phyloP scores from a whole-genome alignment of 2,329 filamentous ascomycete species.

The Penicillium oxalicum region DNA sequence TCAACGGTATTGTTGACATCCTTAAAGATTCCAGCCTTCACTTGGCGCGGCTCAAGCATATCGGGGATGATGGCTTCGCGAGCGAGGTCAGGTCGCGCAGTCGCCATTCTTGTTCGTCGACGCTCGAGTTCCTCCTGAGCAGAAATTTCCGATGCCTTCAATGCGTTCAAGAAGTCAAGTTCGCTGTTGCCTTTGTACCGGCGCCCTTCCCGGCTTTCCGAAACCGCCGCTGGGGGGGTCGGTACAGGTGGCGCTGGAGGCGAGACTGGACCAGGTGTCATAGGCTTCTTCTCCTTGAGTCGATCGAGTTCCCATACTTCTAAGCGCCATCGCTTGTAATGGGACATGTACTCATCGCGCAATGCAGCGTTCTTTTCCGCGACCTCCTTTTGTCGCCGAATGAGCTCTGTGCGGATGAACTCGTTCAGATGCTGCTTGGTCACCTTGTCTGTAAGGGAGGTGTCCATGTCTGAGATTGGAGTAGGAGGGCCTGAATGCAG shows the following conservation, averaged over 20 bases:
- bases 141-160: conserved; percentile 44
- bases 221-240: conserved; percentile 27
- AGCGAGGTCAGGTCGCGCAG: conserved; percentile 39
- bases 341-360: conserved; percentile 35
- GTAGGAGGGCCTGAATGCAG: conserved; percentile 38
- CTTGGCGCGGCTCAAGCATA: conserved; percentile 41
- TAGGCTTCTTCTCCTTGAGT: conserved; percentile 32
- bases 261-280: conserved; percentile 33
- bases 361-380: conserved; percentile 37
- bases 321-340: conserved; percentile 43
- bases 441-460: conserved; percentile 38
- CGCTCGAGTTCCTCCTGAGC: conserved; percentile 44
- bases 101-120: conserved; percentile 39
- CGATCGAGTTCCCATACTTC: conserved; percentile 40
- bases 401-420: conserved; percentile 34
- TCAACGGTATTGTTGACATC: conserved; percentile 43
- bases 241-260: conserved; percentile 30
- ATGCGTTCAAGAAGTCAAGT: conserved; percentile 44
- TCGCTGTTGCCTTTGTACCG: conserved; percentile 46
- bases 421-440: conserved; percentile 37
- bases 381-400: conserved; percentile 34
- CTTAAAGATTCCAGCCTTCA: conserved; percentile 37
- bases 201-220: conserved; percentile 35
- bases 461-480: conserved; percentile 41
- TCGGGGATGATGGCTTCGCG: conserved; percentile 45